Conservation (phyloP, 176 grass and related monocot species). For the Oryza meyeriana region DNA sequence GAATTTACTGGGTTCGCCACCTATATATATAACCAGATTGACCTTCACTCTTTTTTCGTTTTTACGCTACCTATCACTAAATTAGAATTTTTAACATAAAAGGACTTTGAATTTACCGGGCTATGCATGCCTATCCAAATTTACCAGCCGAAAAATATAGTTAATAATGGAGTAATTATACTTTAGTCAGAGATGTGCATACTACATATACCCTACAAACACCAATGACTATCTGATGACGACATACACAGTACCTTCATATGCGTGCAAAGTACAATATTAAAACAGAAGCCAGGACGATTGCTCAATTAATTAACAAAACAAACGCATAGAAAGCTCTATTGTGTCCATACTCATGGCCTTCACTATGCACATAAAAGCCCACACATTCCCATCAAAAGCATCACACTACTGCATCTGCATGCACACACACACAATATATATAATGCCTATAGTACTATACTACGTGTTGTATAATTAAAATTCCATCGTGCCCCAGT, state of each 20-base stretch:
- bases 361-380: constrained; percentile 37
- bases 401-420: constrained; percentile 15
- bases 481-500: background rate
- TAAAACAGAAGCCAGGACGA: background rate
- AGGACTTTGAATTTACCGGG: background rate
- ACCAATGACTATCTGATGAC: background rate
- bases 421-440: background rate
- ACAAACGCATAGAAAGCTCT: constrained; percentile 39
- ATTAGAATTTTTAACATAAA: too few species aligned
- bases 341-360: constrained; percentile 36
- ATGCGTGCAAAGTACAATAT: background rate
- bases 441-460: background rate
- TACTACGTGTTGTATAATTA: background rate
- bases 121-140: background rate
- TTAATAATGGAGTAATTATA: too few species aligned
- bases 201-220: background rate
- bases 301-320: background rate
- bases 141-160: too few species aligned
- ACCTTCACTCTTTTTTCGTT: too few species aligned
- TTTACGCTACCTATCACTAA: too few species aligned
- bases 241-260: background rate
- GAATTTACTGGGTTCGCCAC: too few species aligned
- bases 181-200: too few species aligned
- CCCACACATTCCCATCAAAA: constrained; percentile 47
- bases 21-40: too few species aligned